Conservation (phyloP, 495 filamentous ascomycete genomes). For the Collariella sp. region DNA sequence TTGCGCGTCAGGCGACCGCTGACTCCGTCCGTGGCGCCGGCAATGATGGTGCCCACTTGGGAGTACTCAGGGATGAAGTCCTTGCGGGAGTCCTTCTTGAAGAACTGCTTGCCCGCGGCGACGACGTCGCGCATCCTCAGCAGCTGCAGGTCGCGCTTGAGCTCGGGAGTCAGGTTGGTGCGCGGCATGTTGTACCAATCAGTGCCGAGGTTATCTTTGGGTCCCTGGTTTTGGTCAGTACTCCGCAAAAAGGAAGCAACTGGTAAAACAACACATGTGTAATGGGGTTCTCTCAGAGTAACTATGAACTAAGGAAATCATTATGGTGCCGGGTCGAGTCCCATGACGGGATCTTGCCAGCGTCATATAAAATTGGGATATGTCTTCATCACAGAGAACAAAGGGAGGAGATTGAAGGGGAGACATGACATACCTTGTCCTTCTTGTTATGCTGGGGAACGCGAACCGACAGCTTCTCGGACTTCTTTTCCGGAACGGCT, state of each 20-base stretch:
- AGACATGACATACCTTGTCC: slow-evolving; percentile 31
- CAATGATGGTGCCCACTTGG: slow-evolving; percentile 79
- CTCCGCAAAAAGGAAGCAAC: slow-evolving; percentile 3
- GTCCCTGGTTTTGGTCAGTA: slow-evolving; percentile 28
- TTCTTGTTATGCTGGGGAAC: slow-evolving; percentile 33
- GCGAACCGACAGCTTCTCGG: slow-evolving; percentile 32
- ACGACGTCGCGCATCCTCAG: slow-evolving; percentile 81
- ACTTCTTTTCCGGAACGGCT: slow-evolving; percentile 17
- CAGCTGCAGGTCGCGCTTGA: slow-evolving; percentile 80
- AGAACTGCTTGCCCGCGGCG: slow-evolving; percentile 74
- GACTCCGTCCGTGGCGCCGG: slow-evolving; percentile 84
- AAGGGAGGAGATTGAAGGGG: neutral
- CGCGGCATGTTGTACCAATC: slow-evolving; percentile 82
- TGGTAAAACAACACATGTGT: too few species aligned
- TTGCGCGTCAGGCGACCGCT: slow-evolving; percentile 71
- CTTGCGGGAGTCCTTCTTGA: slow-evolving; percentile 68
- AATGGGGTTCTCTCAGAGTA: slow-evolving; percentile 69
- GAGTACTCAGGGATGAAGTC: slow-evolving; percentile 65
- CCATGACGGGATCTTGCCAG: slow-evolving; percentile 39
- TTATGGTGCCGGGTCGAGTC: slow-evolving; percentile 41
- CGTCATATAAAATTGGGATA: slow-evolving; percentile 37
- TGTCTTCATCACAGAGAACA: slow-evolving; percentile 31
- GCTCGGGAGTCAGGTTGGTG: slow-evolving; percentile 71
- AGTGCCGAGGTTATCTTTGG: slow-evolving; percentile 45
- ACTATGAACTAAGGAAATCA: slow-evolving; percentile 83